Evolutionary conservation across 139 green algal species (phyloP), one percentile per base, ranked within the genome.

Genomic region (Picochlorum sp.): DNA sequence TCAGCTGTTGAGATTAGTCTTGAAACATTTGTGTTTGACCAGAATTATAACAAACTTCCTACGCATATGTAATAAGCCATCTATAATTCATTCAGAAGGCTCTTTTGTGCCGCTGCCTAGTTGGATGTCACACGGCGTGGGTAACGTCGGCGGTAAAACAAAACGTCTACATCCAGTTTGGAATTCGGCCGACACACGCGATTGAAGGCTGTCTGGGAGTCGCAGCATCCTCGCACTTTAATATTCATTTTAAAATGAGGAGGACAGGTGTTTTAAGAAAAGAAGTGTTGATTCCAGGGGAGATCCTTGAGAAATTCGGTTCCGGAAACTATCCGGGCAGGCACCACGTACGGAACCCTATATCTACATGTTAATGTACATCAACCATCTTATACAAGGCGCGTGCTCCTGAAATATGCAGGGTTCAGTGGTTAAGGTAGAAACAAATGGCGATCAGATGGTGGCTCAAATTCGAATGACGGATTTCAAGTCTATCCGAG

Each of bases 1-100:
- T 89, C 85, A 5, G 92, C 91, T 2, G 67, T 99, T 54, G 94
- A 99, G 79, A 56, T 99, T 5, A 86, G 96, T 44, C 56, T 99
- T 1, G 89, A 97, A 78, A 85, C 88, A 24, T 94, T 96, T 66
- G 85, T 79, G 69, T 96, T 92, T 59, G 84, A 96, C 72, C 85
- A 91, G 75, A 63, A 66, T 23, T 83, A 79, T 57, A 64, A 74
- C 26, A 54, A 60, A 10, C 69, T 95, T 13, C 62, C n/a, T 28
- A 65, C 58, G 6, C 58, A 59, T 32, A 59, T 59, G 51, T 38
- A 59, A 38, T 21, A 24, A 54, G 47, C 2, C 18, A 54, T 10
- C 15, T 13, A 21, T 26, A 54, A 54, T 3, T 54, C 11, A 26
- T 54, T 23, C 16, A 54, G 6, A 54, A 54, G 15, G 15, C n/a